phyloP scores from a whole-genome alignment of 345 rosid species.

The Crucihimalaya himalaica region DNA sequence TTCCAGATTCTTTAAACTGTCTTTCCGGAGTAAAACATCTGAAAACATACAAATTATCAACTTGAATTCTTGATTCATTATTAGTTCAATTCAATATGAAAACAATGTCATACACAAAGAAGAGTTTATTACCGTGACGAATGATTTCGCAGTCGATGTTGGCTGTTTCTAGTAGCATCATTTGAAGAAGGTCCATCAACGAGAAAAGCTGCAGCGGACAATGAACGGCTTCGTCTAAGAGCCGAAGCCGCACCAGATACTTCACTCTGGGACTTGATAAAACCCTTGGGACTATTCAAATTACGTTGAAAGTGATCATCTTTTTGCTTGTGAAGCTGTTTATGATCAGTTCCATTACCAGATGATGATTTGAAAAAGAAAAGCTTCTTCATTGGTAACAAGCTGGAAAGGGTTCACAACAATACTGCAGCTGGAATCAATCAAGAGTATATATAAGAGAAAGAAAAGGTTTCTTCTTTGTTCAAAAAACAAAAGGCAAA shows the following conservation, averaged over 20 bases:
- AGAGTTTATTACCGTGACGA: constrained; percentile 48
- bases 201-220: constrained; percentile 67
- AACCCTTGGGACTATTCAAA: constrained; percentile 40
- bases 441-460: not conserved
- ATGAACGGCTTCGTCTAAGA: constrained; percentile 81
- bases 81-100: constrained; percentile 35
- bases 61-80: constrained; percentile 37
- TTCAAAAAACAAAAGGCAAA: not conserved
- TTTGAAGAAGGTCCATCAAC: constrained; percentile 47
- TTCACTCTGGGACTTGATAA: constrained; percentile 56
- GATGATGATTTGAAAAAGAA: constrained; percentile 74
- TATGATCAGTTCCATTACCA: constrained; percentile 51
- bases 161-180: constrained; percentile 37
- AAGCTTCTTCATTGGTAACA: constrained; percentile 69
- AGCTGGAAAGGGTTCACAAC: constrained; percentile 16
- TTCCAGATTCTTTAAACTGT: constrained; percentile 55
- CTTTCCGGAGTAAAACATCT: constrained; percentile 53
- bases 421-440: constrained; percentile 43
- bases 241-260: constrained; percentile 46
- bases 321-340: constrained; percentile 50
- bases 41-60: constrained; percentile 46
- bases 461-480: not conserved
- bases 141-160: constrained; percentile 43
- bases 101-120: constrained; percentile 38
- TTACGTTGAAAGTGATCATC: constrained; percentile 31